Conservation (phyloP, 1,139 yeast genomes). For the Candida neerlandica region DNA sequence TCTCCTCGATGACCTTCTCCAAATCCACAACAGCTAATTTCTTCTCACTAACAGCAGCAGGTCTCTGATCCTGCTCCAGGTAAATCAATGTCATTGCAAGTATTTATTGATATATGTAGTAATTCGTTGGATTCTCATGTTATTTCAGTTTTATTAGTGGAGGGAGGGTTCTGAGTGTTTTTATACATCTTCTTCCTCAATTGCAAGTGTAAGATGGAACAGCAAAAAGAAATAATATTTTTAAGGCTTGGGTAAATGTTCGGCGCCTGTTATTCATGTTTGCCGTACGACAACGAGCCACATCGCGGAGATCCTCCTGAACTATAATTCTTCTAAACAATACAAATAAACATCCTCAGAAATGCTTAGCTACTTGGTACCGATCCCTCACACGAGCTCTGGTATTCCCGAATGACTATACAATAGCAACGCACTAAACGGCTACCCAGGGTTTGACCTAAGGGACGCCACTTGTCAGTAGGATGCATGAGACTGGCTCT, state of each 20-base stretch:
- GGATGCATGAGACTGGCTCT: neutral
- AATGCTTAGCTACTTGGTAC: neutral
- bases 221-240: neutral
- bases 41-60: neutral
- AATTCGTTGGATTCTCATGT: neutral
- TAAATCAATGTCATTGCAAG: neutral
- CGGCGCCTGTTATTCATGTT: neutral
- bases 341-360: neutral
- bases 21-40: neutral
- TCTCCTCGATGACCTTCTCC: slow-evolving; percentile 4
- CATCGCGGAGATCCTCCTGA: neutral
- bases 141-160: neutral
- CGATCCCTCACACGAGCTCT: neutral
- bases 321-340: neutral
- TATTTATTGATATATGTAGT: neutral
- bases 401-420: too few relatives aligned
- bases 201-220: neutral
- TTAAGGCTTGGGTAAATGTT: neutral
- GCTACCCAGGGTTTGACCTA: too few relatives aligned
- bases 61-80: neutral
- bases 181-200: neutral
- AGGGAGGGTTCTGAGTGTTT: neutral
- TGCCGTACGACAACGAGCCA: neutral
- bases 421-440: too few relatives aligned
- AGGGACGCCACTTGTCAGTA: too few relatives aligned